Evolutionary conservation across 1,284 basidiomycete species (phyloP).

Genomic region (Vanrija sp.): DNA sequence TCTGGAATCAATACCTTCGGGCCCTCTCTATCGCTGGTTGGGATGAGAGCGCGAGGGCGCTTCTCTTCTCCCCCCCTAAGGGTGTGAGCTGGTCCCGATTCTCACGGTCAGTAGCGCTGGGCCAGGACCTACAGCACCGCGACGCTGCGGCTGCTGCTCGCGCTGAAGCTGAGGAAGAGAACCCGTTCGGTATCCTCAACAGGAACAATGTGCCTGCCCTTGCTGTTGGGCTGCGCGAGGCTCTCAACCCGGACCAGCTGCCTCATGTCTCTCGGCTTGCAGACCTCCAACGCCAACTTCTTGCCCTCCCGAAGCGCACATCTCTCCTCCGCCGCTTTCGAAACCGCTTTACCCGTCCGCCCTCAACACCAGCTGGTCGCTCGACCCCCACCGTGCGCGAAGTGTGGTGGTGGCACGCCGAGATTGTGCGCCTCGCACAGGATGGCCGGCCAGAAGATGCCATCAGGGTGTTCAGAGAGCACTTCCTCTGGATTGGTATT

Average conservation of each 20-base stretch:
- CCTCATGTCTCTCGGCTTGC: constrained; percentile 12
- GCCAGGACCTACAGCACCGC: constrained; percentile 1
- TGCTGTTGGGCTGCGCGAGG: not conserved
- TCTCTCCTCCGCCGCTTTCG: constrained; percentile 13
- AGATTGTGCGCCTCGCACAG: constrained; percentile 22
- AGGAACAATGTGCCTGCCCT: not conserved
- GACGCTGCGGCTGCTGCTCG: not conserved
- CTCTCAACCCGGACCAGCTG: constrained; percentile 3
- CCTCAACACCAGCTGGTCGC: not conserved
- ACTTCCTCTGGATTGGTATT: constrained; percentile 35
- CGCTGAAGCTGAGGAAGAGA: not conserved
- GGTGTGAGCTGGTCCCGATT: constrained; percentile 16
- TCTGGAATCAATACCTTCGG: constrained; percentile 32
- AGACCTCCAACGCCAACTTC: constrained; percentile 13
- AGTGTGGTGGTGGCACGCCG: constrained; percentile 29
- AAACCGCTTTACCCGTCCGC: constrained; percentile 10
- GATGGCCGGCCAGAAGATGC: constrained; percentile 20
- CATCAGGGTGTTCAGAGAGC: constrained; percentile 19
- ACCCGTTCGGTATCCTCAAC: not conserved
- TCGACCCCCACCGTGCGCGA: constrained; percentile 6
- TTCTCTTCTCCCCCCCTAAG: constrained; percentile 19
- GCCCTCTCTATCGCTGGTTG: constrained; percentile 25
- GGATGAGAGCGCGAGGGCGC: constrained; percentile 17
- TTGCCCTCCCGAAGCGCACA: constrained; percentile 1
- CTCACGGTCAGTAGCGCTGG: constrained; percentile 14